Base-by-base conservation (phyloP, 352 stramenopile genomes). In the Globisporangium okanoganense region DNA sequence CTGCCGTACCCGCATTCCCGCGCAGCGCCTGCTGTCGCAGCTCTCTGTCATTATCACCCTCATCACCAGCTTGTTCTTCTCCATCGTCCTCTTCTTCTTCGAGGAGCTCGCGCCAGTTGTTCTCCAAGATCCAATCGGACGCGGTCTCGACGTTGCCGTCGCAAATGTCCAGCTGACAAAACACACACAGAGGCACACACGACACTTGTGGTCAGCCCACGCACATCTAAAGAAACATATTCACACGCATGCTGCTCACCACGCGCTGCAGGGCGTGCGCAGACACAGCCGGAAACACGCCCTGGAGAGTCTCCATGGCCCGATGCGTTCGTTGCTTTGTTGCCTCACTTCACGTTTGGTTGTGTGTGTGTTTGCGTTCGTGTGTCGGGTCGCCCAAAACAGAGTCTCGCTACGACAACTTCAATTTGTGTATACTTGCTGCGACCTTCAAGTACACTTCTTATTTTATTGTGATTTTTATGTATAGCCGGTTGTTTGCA, bases 301-400 rank as follows among this genome's bases (percentile, higher is more conserved):
- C 60, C 22, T 69, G 64, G 10, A 87, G 56, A 25, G 64, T 70
- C 47, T 87, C 75, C 77, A 87, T 87, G 49, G 93, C 94, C 24
- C 40, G 40, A 22, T 22, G 40, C 5, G 40, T 45, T 45, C 38
- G 38, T 22, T 43, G 36, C 36, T 13, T 43, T 43, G 35, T 36
- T 10, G 2, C 35, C 3, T 41, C 12, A 13, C 35, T 41, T 41
- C 18, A n/a, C n/a, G n/a, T 41, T 41, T 41, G 35, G 10, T 41
- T 41, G 10, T 43, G 18, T 18, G 4, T 43, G 36, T 20, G 38
- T n/a, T 22, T 45, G 40, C 18, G 16, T 45, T 45, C 18, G 16
- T 45, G 29, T 33, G 14, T 45, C 18, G 16, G 40, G 18, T 45
- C 18, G 40, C 36, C 14, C 36, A 43, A 43, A 40, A n/a, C n/a